Base-by-base conservation (phyloP, 192 early-diverging fungal genomes). In the Backusella luteola region DNA sequence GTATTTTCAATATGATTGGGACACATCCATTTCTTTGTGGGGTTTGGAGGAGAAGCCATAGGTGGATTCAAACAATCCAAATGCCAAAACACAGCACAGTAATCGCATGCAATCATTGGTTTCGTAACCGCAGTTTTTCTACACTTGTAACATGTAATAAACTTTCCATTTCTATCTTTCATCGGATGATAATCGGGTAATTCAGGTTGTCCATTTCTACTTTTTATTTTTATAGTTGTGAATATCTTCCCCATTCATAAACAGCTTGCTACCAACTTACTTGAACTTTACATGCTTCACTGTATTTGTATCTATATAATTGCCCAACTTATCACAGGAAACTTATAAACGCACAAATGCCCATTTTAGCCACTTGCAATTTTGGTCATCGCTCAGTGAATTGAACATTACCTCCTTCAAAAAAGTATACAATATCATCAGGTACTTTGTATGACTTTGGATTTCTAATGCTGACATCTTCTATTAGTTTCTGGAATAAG, bases 61-160 rank as follows among this genome's bases (percentile, higher is more conserved):
- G 88, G 85, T 11, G 85, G 88, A 14, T 83, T 80, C 21, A 87
- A 66, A 69, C 88, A 89, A 46, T 89, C 88, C 46, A 89, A 56
- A 49, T 89, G 88, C 88, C 88, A 89, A 52, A 82, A 79, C 7
- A 87, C 53, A 32, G 84, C 69, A 66, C 88, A 89, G 63, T 85
- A 83, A 56, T 87, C 86, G 68, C 88, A 89, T 19, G 81, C 79
- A 26, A 87, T 75, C 67, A 89, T 86, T 67, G 80, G 79, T 52
- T 73, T 75, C 12, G 69, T 67, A 1, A 82, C 29, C 0, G 85
- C 83, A 46, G 83, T 82, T 56, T 80, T 84, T 35, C 77, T 66
- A 73, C 87, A 88, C 14, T 73, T 66, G 38, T 78, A 86, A 73
- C 87, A 88, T 21, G 80, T 34, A 21, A 84, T 79, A 42, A 80